phyloP scores from a whole-genome alignment of 169 alveolate species.

The Fabrea salina region DNA sequence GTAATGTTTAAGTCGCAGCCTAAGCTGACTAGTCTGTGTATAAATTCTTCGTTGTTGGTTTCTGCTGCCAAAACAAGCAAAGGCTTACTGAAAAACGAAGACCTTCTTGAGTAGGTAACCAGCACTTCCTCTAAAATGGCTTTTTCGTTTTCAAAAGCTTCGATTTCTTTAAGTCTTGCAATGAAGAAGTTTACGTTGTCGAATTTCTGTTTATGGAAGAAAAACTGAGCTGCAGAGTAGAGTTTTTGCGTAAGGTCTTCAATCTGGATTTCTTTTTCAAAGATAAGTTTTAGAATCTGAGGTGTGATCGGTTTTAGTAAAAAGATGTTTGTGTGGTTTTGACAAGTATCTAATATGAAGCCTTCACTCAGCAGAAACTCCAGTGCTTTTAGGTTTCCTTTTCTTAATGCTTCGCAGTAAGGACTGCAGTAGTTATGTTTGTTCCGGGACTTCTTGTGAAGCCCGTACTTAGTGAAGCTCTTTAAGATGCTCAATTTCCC shows the following conservation, averaged over 20 bases:
- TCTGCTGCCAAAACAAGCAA: slow-evolving; percentile 22
- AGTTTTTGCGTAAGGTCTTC: too few species aligned
- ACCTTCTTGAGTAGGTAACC: background rate
- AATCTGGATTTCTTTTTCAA: too few species aligned
- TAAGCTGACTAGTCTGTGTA: background rate
- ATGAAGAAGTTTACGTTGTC: background rate
- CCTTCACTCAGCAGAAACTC: background rate
- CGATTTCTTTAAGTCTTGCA: background rate
- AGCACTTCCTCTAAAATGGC: background rate
- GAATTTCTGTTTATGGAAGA: background rate
- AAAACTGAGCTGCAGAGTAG: slow-evolving; percentile 32
- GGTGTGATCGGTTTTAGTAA: too few species aligned
- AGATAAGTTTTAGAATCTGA: too few species aligned
- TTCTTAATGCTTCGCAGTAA: background rate
- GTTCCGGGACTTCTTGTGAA: background rate
- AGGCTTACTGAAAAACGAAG: slow-evolving; percentile 4
- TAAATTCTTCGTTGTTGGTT: background rate
- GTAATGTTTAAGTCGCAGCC: slow-evolving; percentile 4
- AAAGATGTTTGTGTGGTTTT: slow-evolving; percentile 12
- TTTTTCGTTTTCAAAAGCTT: background rate
- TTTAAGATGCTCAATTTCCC: slow-evolving; percentile 3
- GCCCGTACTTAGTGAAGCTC: background rate
- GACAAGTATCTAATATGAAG: background rate
- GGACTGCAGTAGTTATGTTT: slow-evolving; percentile 8
- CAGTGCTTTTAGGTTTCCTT: background rate